These are phyloP conservation scores for Astragalus membranaceus DNA, from an alignment of 306 rosid genomes.

Conservation along the genomic window DNA sequence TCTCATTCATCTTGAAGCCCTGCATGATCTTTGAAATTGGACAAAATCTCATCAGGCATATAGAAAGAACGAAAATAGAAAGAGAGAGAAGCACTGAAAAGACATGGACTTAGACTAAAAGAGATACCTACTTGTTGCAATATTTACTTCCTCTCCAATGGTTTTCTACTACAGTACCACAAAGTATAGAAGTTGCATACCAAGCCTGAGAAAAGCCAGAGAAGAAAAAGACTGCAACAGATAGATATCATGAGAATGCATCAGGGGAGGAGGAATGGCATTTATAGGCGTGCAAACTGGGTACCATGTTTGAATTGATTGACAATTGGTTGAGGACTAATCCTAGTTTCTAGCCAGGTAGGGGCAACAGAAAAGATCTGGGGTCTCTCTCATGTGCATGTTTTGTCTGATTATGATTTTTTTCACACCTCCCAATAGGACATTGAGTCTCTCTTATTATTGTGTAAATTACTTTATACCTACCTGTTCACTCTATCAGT, in stretches of 20 bases:
- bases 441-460: too few species aligned
- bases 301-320: conserved; percentile 13
- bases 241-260: conserved; percentile 18
- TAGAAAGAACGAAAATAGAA: not conserved
- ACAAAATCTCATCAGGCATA: not conserved
- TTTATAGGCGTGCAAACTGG: conserved; percentile 17
- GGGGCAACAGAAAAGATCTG: conserved; percentile 13
- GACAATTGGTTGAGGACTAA: conserved; percentile 6
- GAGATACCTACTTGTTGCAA: conserved; percentile 29
- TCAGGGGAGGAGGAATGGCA: not conserved
- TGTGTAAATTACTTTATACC: too few species aligned
- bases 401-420: not conserved
- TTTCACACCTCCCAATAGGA: not conserved
- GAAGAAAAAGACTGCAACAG: conserved; percentile 1
- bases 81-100: not conserved
- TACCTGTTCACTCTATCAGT: too few species aligned
- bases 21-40: conserved; percentile 49
- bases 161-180: conserved; percentile 11
- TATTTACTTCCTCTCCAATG: conserved; percentile 22
- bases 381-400: not conserved
- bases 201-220: conserved; percentile 1
- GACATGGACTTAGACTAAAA: not conserved
- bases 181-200: conserved; percentile 12
- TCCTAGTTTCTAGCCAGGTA: not conserved
- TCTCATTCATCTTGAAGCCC: conserved; percentile 49